Evolutionary conservation across 768 basidiomycete species (phyloP).

Genomic region (Sarcodon sp.): DNA sequence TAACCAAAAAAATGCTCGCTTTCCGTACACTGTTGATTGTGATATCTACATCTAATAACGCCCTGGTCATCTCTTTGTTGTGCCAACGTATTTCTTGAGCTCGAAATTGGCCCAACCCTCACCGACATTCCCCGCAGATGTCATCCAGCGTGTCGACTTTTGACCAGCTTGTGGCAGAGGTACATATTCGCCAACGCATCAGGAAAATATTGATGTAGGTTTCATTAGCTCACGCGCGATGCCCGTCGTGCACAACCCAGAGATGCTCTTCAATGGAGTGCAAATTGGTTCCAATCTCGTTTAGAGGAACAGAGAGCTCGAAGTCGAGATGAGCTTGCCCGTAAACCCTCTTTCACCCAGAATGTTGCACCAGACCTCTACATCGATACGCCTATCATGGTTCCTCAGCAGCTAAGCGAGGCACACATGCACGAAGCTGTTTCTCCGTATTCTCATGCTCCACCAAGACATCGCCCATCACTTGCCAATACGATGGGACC

Average conservation of each 20-base stretch:
- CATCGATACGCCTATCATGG: conserved; percentile 30
- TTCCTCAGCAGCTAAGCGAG: conserved; percentile 1
- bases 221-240: conserved; percentile 55
- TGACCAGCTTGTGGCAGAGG: conserved; percentile 65
- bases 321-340: conserved; percentile 51
- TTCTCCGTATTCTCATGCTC: conserved; percentile 44
- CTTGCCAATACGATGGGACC: conserved; percentile 32
- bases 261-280: conserved; percentile 86
- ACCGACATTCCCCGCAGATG: background rate
- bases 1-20: background rate
- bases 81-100: too few species aligned
- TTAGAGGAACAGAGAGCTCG: conserved; percentile 76
- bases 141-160: conserved; percentile 51
- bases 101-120: background rate
- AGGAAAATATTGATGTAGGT: too few species aligned
- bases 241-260: conserved; percentile 75
- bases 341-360: conserved; percentile 34
- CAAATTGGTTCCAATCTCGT: conserved; percentile 88
- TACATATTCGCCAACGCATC: too few species aligned
- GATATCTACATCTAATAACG: too few species aligned
- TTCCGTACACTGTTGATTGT: too few species aligned
- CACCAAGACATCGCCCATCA: conserved; percentile 39
- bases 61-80: too few species aligned
- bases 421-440: conserved; percentile 20
- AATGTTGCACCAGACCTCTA: conserved; percentile 48